Conservation (phyloP, 345 rosid genomes). For the Acer negundo region DNA sequence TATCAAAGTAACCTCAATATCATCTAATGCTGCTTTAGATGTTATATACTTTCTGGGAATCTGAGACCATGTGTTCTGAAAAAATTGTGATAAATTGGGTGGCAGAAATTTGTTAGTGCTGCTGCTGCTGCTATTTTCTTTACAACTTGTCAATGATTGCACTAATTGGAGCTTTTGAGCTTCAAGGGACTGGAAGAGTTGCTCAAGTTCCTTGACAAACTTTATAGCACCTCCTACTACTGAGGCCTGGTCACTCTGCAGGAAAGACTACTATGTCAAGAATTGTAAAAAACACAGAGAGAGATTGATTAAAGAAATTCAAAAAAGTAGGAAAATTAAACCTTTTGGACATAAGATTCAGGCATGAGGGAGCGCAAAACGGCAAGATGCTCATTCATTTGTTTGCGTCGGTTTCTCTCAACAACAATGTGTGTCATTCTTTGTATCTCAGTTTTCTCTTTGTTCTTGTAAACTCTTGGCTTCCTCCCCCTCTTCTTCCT, state of each 20-base stretch:
- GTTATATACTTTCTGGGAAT: slow-evolving; percentile 47
- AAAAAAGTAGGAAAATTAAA: no score
- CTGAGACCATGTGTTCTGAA: slow-evolving; percentile 57
- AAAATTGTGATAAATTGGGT: slow-evolving; percentile 54
- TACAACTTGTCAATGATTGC: slow-evolving; percentile 15
- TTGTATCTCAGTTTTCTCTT: slow-evolving; percentile 80
- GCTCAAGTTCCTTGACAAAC: slow-evolving; percentile 88
- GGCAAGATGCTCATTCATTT: slow-evolving; percentile 82
- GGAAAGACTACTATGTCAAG: no score
- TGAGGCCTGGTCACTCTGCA: slow-evolving; percentile 92
- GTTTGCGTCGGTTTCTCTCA: slow-evolving; percentile 87
- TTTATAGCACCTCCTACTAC: slow-evolving; percentile 90
- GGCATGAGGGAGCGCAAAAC: slow-evolving; percentile 89
- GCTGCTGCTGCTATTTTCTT: neutral
- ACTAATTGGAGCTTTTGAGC: slow-evolving; percentile 50
- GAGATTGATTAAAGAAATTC: no score
- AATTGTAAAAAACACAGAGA: no score
- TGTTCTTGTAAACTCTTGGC: slow-evolving; percentile 75
- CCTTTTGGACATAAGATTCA: slow-evolving; percentile 79
- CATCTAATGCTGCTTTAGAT: slow-evolving; percentile 52
- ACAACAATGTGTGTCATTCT: slow-evolving; percentile 93
- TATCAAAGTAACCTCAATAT: slow-evolving; percentile 75
- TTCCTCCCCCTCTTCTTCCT: slow-evolving; percentile 71
- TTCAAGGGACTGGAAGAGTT: slow-evolving; percentile 63
- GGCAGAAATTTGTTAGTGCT: slow-evolving; percentile 10